phyloP scores from a whole-genome alignment of 169 alveolate genomes.

The Plasmodium falciparum region DNA sequence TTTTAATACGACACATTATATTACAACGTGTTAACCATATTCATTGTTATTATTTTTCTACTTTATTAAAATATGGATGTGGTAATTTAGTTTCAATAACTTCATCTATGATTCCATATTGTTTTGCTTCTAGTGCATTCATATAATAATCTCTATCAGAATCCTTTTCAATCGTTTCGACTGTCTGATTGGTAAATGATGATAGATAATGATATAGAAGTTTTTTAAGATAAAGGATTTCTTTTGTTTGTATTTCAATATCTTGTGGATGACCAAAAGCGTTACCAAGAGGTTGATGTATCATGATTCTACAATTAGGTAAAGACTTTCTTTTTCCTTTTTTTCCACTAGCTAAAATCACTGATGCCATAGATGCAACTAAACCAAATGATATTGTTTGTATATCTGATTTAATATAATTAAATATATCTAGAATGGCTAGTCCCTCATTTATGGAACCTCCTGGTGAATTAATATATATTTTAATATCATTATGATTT shows the following conservation, averaged over 20 bases:
- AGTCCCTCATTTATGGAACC: conserved; percentile 89
- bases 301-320: conserved; percentile 91
- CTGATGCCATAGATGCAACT: conserved; percentile 93
- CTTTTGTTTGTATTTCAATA: conserved; percentile 91
- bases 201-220: conserved; percentile 85
- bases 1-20: background rate
- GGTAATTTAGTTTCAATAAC: conserved; percentile 77
- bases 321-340: conserved; percentile 89
- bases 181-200: conserved; percentile 84
- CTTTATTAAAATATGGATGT: conserved; percentile 44
- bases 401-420: conserved; percentile 84
- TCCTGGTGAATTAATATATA: conserved; percentile 91
- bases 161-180: conserved; percentile 82
- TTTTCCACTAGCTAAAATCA: conserved; percentile 89
- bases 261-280: conserved; percentile 92
- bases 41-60: background rate
- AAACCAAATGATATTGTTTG: conserved; percentile 89
- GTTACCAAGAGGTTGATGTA: conserved; percentile 91
- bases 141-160: conserved; percentile 89
- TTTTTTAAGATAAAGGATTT: conserved; percentile 87
- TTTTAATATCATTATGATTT: conserved; percentile 84
- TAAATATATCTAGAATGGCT: conserved; percentile 89
- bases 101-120: conserved; percentile 89
- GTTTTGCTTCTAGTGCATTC: conserved; percentile 89
- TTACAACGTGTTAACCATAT: background rate